Conservation (phyloP, 2,329 filamentous ascomycete genomes). For the Sclerotinia glacialis region DNA sequence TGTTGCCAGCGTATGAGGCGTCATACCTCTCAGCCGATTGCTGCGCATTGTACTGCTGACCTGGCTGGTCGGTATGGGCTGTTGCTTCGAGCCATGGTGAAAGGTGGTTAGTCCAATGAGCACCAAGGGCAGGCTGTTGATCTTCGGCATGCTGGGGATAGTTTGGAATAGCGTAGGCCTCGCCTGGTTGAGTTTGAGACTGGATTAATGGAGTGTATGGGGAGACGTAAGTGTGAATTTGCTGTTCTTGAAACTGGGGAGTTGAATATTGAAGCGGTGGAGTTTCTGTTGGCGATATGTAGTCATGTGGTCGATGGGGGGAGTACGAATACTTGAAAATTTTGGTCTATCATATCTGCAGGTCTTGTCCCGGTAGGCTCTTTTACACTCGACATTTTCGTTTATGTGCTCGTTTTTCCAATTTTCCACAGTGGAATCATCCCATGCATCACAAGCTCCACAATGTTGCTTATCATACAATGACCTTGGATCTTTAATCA, state of each 20-base stretch:
- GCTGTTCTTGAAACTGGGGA: background rate
- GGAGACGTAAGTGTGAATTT: background rate
- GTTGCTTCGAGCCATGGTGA: background rate
- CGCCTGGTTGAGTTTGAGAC: background rate
- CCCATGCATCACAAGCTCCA: background rate
- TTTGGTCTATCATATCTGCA: background rate
- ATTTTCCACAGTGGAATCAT: rapidly evolving
- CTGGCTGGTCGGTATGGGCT: background rate
- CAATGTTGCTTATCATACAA: background rate
- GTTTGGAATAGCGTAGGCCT: background rate
- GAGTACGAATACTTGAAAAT: background rate
- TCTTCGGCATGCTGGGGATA: background rate
- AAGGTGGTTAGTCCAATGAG: background rate
- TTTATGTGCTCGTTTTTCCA: background rate
- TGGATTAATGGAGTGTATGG: background rate
- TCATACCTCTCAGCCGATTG: background rate
- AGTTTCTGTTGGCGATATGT: background rate
- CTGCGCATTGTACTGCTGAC: background rate
- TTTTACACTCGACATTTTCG: background rate
- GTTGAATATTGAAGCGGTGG: background rate
- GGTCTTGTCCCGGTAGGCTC: background rate
- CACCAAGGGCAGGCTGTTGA: background rate
- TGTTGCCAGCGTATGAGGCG: background rate
- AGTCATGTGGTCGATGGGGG: background rate
- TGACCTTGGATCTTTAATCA: rapidly evolving